Evolutionary conservation across 1,284 basidiomycete genomes (phyloP).

Genomic region (Ustilago shanxiensis): DNA sequence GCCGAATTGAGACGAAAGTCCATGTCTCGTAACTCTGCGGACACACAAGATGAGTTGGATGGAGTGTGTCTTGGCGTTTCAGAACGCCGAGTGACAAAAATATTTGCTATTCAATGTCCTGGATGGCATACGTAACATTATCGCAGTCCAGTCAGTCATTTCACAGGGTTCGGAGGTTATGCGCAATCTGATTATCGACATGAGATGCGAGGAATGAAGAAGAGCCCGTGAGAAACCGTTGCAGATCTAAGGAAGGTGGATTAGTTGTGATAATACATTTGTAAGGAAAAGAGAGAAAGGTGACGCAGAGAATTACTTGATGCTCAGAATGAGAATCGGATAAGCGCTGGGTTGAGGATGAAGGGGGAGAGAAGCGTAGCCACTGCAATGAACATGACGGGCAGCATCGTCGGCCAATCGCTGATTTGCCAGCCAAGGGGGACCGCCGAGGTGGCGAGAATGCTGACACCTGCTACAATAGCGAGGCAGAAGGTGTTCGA

Average conservation of each 20-base stretch:
- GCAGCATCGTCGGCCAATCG: constrained; percentile 34
- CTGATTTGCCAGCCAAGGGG: constrained; percentile 32
- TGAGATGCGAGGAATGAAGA: neutral
- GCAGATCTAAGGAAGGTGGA: constrained; percentile 2
- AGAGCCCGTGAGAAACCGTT: constrained; percentile 10
- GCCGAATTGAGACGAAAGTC: too few species aligned
- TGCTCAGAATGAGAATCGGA: constrained; percentile 33
- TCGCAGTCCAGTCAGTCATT: neutral
- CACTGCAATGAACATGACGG: constrained; percentile 23
- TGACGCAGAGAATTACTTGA: neutral
- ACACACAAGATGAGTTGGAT: too few species aligned
- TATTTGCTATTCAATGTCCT: too few species aligned
- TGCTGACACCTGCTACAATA: constrained; percentile 21
- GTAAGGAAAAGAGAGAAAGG: neutral
- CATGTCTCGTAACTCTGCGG: too few species aligned
- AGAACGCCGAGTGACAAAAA: too few species aligned
- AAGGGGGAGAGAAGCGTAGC: constrained; percentile 28
- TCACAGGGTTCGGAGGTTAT: neutral
- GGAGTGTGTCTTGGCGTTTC: too few species aligned
- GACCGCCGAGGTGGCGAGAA: constrained; percentile 21
- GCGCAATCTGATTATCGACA: constrained; percentile 1
- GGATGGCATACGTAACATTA: neutral
- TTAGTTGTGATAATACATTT: neutral
- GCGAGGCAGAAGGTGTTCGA: constrained; percentile 24
- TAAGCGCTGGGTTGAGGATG: constrained; percentile 29